A percentile compares a stretch with the other conserved stretches of the same genome.
phyloP scores from a whole-genome alignment of 306 rosid genomes.

The Parietaria judaica region DNA sequence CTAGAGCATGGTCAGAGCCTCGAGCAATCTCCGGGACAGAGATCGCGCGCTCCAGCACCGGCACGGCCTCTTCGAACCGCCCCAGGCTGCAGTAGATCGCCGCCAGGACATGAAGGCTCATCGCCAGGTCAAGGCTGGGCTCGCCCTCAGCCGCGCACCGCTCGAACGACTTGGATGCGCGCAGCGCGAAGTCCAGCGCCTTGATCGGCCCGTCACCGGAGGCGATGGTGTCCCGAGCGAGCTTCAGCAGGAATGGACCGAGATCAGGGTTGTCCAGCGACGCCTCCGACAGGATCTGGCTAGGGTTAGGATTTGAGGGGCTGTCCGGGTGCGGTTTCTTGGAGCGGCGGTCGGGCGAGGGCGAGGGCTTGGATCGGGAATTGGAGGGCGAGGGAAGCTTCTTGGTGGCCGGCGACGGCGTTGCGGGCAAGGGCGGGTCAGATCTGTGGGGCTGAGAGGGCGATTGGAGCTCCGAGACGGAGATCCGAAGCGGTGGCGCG shows the following conservation, averaged over 20 bases:
- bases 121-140: conserved; percentile 87
- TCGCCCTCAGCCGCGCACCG: conserved; percentile 71
- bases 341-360: conserved; percentile 42
- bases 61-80: conserved; percentile 91
- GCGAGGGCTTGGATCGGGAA: conserved; percentile 59
- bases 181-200: conserved; percentile 76
- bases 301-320: conserved; percentile 20
- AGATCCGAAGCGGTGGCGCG: conserved; percentile 46
- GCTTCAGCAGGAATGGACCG: conserved; percentile 86
- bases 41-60: conserved; percentile 86
- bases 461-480: conserved; percentile 38
- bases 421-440: conserved; percentile 29
- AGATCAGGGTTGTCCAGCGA: conserved; percentile 98
- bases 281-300: conserved; percentile 43
- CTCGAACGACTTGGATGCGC: conserved; percentile 88
- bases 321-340: conserved; percentile 57
- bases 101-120: conserved; percentile 92
- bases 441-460: conserved; percentile 40
- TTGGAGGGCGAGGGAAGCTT: conserved; percentile 54
- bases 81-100: conserved; percentile 90
- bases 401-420: conserved; percentile 66
- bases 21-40: conserved; percentile 47
- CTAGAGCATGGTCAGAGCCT: conserved; percentile 92
- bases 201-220: conserved; percentile 88
- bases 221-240: conserved; percentile 86